A percentile compares a stretch with the other conserved stretches of the same genome.
phyloP scores from a whole-genome alignment of 1,284 basidiomycete genomes.

The Gymnopus androsaceus region DNA sequence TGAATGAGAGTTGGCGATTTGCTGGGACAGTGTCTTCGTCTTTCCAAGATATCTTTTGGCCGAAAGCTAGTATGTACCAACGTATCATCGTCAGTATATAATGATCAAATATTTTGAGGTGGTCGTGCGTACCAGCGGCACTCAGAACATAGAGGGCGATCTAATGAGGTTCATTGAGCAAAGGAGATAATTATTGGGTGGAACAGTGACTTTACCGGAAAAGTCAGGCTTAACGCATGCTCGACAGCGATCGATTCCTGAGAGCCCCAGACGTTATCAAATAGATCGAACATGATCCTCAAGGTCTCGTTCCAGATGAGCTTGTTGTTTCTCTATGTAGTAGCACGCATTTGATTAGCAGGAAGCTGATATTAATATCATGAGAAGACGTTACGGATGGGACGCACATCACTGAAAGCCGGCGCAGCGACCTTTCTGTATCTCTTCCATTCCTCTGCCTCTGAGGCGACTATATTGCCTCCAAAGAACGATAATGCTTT shows the following conservation, averaged over 20 bases:
- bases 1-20: slow-evolving; percentile 58
- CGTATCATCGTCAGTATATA: background rate
- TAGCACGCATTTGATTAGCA: no score
- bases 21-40: slow-evolving; percentile 42
- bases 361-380: no score
- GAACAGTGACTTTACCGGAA: slow-evolving; percentile 44
- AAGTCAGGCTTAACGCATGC: slow-evolving; percentile 43
- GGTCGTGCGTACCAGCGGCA: slow-evolving; percentile 47
- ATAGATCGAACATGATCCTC: slow-evolving; percentile 45
- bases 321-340: slow-evolving; percentile 49
- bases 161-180: slow-evolving; percentile 28
- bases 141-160: slow-evolving; percentile 60
- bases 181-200: background rate
- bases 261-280: slow-evolving; percentile 39
- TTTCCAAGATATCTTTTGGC: slow-evolving; percentile 51
- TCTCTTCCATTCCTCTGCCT: no score
- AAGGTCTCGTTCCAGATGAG: slow-evolving; percentile 60
- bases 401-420: no score
- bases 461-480: no score
- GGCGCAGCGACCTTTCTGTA: no score
- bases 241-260: slow-evolving; percentile 33
- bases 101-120: background rate
- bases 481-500: no score
- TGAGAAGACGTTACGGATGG: no score
- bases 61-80: slow-evolving; percentile 56